Base-by-base conservation (phyloP, 1,284 basidiomycete species). In the Marasmius fiardii region DNA sequence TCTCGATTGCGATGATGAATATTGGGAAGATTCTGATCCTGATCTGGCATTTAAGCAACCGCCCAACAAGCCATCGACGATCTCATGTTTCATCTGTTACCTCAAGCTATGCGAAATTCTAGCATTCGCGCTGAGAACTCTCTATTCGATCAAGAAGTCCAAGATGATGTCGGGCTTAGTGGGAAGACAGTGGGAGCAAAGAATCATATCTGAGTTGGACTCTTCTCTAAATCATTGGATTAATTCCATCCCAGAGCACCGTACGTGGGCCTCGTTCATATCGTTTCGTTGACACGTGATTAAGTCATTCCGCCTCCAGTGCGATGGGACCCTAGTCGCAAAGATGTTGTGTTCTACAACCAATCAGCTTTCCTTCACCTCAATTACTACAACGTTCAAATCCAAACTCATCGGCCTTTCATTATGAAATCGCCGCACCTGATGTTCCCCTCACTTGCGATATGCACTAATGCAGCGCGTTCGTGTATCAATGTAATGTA, bases 1-100 rank as follows among this genome's bases (percentile, higher is more conserved):
- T 0, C 67, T 84, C 14, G 81, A 83, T 53, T 83, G 88, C 18
- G 83, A 88, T 56, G 88, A 90, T 63, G 85, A 87, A 60, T 86
- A 81, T 56, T 86, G 84, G 84, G 78, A 78, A 47, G 68, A 60
- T 65, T 65, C 65, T 24, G 73, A 78, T 52, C 73, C 74, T 16
- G 71, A 76, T 21, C 61, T 70, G 31, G 67, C 71, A 4, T 80
- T 78, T 65, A 72, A 71, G 45, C 79, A 80, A 63, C 85, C 85
- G 0, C 64, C 71, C 2, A 74, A 73, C 21, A 74, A 74, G 58
- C 79, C 80, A 8, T 77, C 78, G 7, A 58, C 67, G 2, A 69
- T 84, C 1, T 64, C 78, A 0, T 78, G 74, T 26, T 86, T 87
- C 64, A 76, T 77, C 24, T 73, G 71, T 35, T 70, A 76, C 39